Conservation (phyloP, 2,329 filamentous ascomycete genomes). For the Pseudogymnoascus pannorum region DNA sequence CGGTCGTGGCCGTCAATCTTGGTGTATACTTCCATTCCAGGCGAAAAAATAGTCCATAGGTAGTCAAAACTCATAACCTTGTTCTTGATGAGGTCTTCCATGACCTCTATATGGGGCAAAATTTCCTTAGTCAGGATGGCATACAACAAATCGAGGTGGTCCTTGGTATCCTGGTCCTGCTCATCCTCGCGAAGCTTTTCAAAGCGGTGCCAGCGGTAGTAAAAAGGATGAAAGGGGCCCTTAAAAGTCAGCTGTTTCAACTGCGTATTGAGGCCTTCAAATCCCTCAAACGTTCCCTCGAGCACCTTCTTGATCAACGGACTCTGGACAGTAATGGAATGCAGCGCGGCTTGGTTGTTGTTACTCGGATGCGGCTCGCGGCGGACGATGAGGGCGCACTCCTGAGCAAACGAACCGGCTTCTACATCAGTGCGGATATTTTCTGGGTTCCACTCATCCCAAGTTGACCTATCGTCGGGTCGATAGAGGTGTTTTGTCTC, state of each 20-base stretch:
- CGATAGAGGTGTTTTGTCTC: constrained; percentile 18
- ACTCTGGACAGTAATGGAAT: constrained; percentile 31
- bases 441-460: constrained; percentile 16
- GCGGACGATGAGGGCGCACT: constrained; percentile 23
- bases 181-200: constrained; percentile 18
- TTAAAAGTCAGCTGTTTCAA: constrained; percentile 28
- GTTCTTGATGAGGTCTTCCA: constrained; percentile 29
- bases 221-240: constrained; percentile 30
- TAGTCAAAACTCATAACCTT: constrained; percentile 35
- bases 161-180: constrained; percentile 23
- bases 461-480: constrained; percentile 15
- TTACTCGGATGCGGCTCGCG: constrained; percentile 19
- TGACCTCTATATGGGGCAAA: constrained; percentile 14
- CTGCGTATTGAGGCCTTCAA: constrained; percentile 27
- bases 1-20: constrained; percentile 17
- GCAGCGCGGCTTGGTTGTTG: constrained; percentile 18
- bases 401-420: constrained; percentile 12
- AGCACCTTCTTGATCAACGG: constrained; percentile 28
- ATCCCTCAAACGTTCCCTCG: constrained; percentile 26
- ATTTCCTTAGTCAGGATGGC: constrained; percentile 27
- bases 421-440: constrained; percentile 14
- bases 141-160: constrained; percentile 29
- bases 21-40: constrained; percentile 18
- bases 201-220: constrained; percentile 30
- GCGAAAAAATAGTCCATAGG: constrained; percentile 33